phyloP scores from a whole-genome alignment of 1,284 basidiomycete species.

The Bondarzewia mesenterica region DNA sequence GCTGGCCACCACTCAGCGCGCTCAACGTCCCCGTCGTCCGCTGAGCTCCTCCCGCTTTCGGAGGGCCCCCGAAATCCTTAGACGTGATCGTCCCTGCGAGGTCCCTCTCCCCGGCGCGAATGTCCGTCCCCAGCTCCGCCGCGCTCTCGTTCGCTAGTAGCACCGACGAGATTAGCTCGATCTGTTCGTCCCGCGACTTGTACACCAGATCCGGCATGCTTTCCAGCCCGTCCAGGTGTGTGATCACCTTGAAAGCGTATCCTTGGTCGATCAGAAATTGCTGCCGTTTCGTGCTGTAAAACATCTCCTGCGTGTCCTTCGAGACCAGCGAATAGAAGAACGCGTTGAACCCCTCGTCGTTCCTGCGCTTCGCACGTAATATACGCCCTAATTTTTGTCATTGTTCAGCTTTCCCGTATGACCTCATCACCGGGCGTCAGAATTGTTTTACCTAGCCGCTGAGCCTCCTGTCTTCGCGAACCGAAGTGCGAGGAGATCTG shows the following conservation, averaged over 20 bases:
- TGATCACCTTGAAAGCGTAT: constrained; percentile 99
- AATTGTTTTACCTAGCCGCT: constrained; percentile 68
- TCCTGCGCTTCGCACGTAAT: constrained; percentile 92
- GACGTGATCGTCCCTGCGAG: constrained; percentile 73
- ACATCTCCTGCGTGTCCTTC: constrained; percentile 99
- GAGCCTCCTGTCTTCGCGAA: constrained; percentile 95
- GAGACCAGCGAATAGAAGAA: constrained; percentile 99
- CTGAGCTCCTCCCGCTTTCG: constrained; percentile 64
- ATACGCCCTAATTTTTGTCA: constrained; percentile 66
- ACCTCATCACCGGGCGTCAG: not conserved
- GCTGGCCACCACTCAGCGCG: constrained; percentile 80
- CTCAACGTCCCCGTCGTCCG: constrained; percentile 80
- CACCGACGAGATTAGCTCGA: constrained; percentile 89
- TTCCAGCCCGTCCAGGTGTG: constrained; percentile 90
- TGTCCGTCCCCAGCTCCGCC: constrained; percentile 82
- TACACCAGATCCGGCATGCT: constrained; percentile 87
- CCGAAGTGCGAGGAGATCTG: constrained; percentile 99
- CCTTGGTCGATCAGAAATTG: constrained; percentile 99
- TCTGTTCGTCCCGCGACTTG: constrained; percentile 86
- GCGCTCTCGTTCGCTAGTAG: constrained; percentile 88
- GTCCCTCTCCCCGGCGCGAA: constrained; percentile 71
- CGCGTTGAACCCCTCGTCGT: constrained; percentile 99
- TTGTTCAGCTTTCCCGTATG: not conserved
- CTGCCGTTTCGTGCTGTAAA: constrained; percentile 97
- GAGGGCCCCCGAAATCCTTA: constrained; percentile 60